Conservation (phyloP, 2,329 filamentous ascomycete genomes). For the Hypoxylon sp. region DNA sequence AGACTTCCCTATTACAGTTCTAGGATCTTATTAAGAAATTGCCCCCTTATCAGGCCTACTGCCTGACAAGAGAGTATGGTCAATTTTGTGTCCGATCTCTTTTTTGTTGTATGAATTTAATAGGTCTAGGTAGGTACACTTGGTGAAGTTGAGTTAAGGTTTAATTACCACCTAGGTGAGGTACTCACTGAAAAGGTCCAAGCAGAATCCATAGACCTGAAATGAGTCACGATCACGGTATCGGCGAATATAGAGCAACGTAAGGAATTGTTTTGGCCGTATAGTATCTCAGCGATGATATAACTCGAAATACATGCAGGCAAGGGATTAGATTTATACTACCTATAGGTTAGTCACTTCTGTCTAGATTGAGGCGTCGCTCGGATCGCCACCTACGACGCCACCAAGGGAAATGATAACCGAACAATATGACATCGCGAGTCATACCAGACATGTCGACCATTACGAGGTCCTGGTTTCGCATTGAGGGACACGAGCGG, state of each 20-base stretch:
- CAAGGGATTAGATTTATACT: background rate
- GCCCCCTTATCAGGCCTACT: background rate
- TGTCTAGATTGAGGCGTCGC: background rate
- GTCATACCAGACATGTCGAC: background rate
- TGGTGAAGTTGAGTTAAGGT: too few relatives aligned
- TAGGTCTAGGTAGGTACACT: too few relatives aligned
- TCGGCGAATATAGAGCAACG: background rate
- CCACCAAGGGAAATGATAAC: background rate
- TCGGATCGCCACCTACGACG: background rate
- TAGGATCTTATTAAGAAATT: background rate
- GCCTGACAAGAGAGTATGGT: background rate
- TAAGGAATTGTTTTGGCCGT: background rate
- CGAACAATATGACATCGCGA: slow-evolving; percentile 4
- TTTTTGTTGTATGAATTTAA: background rate
- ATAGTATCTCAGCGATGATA: background rate
- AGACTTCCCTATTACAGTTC: background rate
- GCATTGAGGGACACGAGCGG: slow-evolving; percentile 16
- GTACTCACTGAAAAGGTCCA: background rate
- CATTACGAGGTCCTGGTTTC: slow-evolving; percentile 18
- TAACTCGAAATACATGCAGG: background rate
- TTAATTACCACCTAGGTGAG: too few relatives aligned
- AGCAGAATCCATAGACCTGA: background rate
- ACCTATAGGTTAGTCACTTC: too few relatives aligned
- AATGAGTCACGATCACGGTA: background rate
- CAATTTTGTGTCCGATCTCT: background rate